Evolutionary conservation across 2,329 filamentous ascomycete species (phyloP), one percentile per base, ranked within the genome.

Genomic region (Dactylellina drechsleri): DNA sequence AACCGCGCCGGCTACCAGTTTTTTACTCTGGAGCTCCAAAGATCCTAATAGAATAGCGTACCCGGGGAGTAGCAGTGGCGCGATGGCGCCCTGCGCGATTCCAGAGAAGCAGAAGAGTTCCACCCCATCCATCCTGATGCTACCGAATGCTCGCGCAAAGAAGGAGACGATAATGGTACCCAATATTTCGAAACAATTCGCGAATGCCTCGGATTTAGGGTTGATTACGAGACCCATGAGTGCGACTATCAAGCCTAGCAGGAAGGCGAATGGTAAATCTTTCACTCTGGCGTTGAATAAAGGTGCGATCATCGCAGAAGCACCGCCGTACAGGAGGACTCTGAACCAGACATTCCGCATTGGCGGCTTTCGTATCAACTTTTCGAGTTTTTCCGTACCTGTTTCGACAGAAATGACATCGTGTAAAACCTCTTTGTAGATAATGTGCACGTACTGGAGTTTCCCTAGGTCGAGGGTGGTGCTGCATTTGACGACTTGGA

Each of bases 381-480:
- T 84, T 52, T 91, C 86, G 0, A 93, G 83, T n/a, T 86, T 85
- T 7, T 83, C 82, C 0, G 87, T 90, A 0, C 90, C 91, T 77
- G 92, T 89, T 56, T 92, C 90, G 0, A 91, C 89, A 8, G 88
- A 85, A 7, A 92, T 86, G 12, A 87, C 84, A 80, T 93, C 91
- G 79, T 93, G 91, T 0, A 93, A 87, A 13, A 93, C 91, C 67
- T 91, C 88, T 81, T 93, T 93, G 83, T 93, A 93, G 68, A 93
- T 88, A 78, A 90, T 87, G 78, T 93, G 91, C 1, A 90, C 86
- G 77, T 93, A 91, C 59, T 89, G 86, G 10, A 93, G 85, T 79
- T 90, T 91, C 26, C 90, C 91, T 0, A 93, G 84, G 80, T 93
- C 89, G 10, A 93, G 85, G 1, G 90, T 90, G 79, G 92, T 90